Percentiles rank a stretch among this genome's conserved stretches.
These are phyloP conservation scores for Pseudotsuga menziesii DNA, from an alignment of 75 land plant genomes.

Conservation along the genomic window DNA sequence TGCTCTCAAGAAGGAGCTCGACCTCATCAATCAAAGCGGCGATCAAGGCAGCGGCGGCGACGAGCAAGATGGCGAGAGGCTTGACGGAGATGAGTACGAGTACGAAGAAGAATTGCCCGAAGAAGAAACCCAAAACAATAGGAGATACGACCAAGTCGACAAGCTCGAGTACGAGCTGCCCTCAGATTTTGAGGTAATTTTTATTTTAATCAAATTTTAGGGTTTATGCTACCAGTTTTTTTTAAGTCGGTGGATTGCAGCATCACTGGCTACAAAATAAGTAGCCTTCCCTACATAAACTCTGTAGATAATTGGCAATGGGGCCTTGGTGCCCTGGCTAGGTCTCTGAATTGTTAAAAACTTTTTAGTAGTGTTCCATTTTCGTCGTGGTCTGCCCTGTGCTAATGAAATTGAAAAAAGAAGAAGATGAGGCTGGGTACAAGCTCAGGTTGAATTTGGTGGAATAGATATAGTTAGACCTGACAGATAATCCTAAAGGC, in stretches of 20 bases:
- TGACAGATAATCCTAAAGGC: too few relatives aligned
- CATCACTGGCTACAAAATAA: background rate
- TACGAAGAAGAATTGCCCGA: constrained; percentile 71
- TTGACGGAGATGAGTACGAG: constrained; percentile 45
- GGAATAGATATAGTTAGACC: too few relatives aligned
- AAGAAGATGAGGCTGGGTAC: too few relatives aligned
- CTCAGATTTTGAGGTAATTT: constrained; percentile 73
- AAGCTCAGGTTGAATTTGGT: too few relatives aligned
- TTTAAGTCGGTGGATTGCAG: background rate
- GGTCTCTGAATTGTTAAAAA: background rate
- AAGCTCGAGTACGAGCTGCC: constrained; percentile 76
- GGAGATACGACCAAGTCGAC: constrained; percentile 72
- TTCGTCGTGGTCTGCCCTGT: too few relatives aligned
- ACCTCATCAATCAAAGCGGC: constrained; percentile 10
- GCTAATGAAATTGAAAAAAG: too few relatives aligned
- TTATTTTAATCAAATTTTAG: background rate
- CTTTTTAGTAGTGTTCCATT: too few relatives aligned
- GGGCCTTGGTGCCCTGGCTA: background rate
- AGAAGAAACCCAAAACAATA: constrained; percentile 78
- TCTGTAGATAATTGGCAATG: too few relatives aligned
- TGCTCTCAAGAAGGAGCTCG: constrained; percentile 34
- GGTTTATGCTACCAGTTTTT: background rate
- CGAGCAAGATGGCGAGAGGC: constrained; percentile 10
- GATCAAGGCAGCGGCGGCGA: constrained; percentile 11
- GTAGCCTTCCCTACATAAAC: too few relatives aligned